Percentiles rank a stretch among this genome's conserved stretches.
These are phyloP conservation scores for Metarhizium rileyi DNA, from an alignment of 2,329 filamentous ascomycete species.

Conservation along the genomic window DNA sequence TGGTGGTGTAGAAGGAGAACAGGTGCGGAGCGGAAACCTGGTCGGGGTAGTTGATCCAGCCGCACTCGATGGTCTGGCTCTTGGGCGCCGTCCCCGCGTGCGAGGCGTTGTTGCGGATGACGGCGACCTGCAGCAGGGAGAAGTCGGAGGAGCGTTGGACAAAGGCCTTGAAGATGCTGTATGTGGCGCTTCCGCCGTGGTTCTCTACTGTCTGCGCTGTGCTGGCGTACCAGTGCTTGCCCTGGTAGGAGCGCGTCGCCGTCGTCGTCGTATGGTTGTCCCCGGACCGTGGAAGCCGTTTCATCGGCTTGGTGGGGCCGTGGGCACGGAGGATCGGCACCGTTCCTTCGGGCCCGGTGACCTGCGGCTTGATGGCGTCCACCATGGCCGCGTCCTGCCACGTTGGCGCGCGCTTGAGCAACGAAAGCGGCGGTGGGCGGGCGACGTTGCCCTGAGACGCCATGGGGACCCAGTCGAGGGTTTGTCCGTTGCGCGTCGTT, in stretches of 20 bases:
- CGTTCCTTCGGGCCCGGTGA: conserved; percentile 10
- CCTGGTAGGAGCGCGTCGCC: conserved; percentile 4
- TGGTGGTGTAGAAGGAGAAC: conserved; percentile 14
- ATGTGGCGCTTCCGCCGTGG: conserved; percentile 10
- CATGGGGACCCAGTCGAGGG: conserved; percentile 12
- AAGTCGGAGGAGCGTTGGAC: conserved; percentile 10
- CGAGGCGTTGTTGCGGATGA: conserved; percentile 8
- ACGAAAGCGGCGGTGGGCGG: conserved; percentile 3
- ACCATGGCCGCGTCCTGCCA: neutral
- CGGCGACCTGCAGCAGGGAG: conserved; percentile 13
- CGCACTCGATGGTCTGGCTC: conserved; percentile 13
- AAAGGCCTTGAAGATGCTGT: conserved; percentile 12
- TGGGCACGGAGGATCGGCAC: conserved; percentile 12
- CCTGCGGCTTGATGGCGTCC: conserved; percentile 2
- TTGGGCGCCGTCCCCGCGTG: conserved; percentile 6
- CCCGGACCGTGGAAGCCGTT: conserved; percentile 5
- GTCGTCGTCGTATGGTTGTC: neutral
- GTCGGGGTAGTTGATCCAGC: conserved; percentile 13
- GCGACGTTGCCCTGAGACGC: conserved; percentile 10
- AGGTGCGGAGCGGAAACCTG: conserved; percentile 9
- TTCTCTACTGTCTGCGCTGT: conserved; percentile 7
- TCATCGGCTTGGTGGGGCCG: conserved; percentile 6
- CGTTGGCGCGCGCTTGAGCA: neutral
- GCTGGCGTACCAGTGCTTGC: conserved; percentile 13
- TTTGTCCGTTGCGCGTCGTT: conserved; percentile 7